Evolutionary conservation across 768 basidiomycete genomes (phyloP).

Genomic region (Coprinellus micaceus): DNA sequence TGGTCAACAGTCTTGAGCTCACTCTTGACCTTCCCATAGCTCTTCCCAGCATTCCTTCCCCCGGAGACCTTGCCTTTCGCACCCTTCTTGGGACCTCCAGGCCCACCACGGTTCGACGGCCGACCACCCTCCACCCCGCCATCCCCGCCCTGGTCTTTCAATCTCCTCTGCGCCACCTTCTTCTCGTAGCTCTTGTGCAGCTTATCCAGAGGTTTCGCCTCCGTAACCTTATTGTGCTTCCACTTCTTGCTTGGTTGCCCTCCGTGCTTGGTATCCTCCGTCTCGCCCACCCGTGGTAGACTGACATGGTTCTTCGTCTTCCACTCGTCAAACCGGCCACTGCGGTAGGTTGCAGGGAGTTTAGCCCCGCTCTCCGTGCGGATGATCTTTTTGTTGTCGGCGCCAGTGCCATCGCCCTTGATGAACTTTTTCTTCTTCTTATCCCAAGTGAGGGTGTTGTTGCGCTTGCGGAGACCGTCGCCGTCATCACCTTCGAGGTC

Average conservation of each 20-base stretch:
- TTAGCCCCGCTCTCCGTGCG: conserved; percentile 88
- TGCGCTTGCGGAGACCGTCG: conserved; percentile 40
- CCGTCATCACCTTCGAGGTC: conserved; percentile 82
- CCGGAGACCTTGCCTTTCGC: conserved; percentile 33
- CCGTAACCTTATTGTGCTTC: conserved; percentile 62
- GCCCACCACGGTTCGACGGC: background rate
- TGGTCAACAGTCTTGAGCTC: conserved; percentile 88
- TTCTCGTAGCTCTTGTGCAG: conserved; percentile 69
- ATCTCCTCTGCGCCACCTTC: conserved; percentile 60
- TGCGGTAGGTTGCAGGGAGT: conserved; percentile 88
- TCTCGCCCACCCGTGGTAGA: conserved; percentile 81
- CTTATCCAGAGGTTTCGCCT: conserved; percentile 78
- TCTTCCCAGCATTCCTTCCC: conserved; percentile 56
- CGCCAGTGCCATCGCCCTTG: conserved; percentile 77
- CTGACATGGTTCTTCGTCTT: conserved; percentile 69
- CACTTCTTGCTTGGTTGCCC: conserved; percentile 52
- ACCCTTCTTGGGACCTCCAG: conserved; percentile 8
- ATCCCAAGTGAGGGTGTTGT: conserved; percentile 82
- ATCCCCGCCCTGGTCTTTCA: conserved; percentile 41
- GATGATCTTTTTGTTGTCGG: conserved; percentile 93
- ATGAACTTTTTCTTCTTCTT: conserved; percentile 95
- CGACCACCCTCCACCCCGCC: conserved; percentile 13
- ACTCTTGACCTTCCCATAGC: conserved; percentile 61
- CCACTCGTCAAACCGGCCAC: conserved; percentile 96
- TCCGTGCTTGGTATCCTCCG: conserved; percentile 42